These are phyloP conservation scores for Ogataea ramenticola DNA, from an alignment of 805 yeast genomes.

Conservation along the genomic window DNA sequence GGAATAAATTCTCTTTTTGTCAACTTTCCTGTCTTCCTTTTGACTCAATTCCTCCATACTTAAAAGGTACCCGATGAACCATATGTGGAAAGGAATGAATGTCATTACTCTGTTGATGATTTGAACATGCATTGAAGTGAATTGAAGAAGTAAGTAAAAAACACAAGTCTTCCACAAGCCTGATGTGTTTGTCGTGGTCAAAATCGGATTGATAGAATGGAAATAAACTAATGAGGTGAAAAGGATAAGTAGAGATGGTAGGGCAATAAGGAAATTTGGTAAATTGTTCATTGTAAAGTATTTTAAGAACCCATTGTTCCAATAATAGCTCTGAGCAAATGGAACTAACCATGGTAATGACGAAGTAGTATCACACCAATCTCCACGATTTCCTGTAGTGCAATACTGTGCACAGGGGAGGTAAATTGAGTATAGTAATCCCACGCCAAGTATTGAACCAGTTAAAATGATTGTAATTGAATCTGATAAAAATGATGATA, in stretches of 20 bases:
- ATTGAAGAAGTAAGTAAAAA: slow-evolving; percentile 40
- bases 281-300: slow-evolving; percentile 81
- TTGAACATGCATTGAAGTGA: slow-evolving; percentile 74
- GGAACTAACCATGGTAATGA: slow-evolving; percentile 53
- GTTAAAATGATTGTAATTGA: slow-evolving; percentile 34
- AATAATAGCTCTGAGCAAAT: slow-evolving; percentile 72
- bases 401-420: slow-evolving; percentile 57
- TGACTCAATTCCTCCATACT: slow-evolving; percentile 11
- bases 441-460: slow-evolving; percentile 47
- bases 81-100: slow-evolving; percentile 66
- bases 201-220: background rate
- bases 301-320: slow-evolving; percentile 75
- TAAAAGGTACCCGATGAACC: slow-evolving; percentile 52
- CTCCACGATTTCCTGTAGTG: slow-evolving; percentile 47
- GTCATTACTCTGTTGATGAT: slow-evolving; percentile 74
- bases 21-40: slow-evolving; percentile 5
- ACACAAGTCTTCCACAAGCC: slow-evolving; percentile 37
- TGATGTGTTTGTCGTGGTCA: slow-evolving; percentile 12
- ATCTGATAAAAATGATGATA: slow-evolving; percentile 3
- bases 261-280: slow-evolving; percentile 74
- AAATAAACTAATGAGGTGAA: slow-evolving; percentile 28
- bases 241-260: slow-evolving; percentile 55
- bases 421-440: slow-evolving; percentile 40
- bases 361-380: slow-evolving; percentile 56
- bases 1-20: background rate